A percentile compares a stretch with the other conserved stretches of the same genome.
Evolutionary conservation across 2,329 filamentous ascomycete species (phyloP).

Genomic region (Colletotrichum liriopes): DNA sequence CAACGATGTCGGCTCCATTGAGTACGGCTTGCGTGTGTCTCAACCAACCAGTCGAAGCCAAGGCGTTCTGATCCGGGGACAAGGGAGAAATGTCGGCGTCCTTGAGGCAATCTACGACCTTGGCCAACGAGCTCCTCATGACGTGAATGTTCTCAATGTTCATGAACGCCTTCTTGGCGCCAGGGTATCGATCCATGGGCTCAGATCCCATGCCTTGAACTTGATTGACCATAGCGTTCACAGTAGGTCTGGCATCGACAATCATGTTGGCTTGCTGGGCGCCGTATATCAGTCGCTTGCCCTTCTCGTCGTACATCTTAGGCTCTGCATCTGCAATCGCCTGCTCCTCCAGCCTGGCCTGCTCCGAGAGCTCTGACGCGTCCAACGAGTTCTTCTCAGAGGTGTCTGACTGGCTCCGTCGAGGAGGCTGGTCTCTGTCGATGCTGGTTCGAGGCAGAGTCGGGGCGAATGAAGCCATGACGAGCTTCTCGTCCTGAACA

Average conservation of each 20-base stretch:
- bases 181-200: constrained; percentile 97
- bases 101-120: constrained; percentile 90
- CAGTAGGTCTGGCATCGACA: constrained; percentile 92
- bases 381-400: constrained; percentile 54
- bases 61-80: constrained; percentile 84
- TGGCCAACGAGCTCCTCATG: constrained; percentile 92
- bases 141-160: constrained; percentile 99
- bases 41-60: constrained; percentile 90
- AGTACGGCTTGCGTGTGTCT: constrained; percentile 89
- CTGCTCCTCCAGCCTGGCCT: constrained; percentile 79
- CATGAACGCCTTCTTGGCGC: constrained; percentile 90
- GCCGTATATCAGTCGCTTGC: constrained; percentile 82
- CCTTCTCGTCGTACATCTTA: constrained; percentile 70
- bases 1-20: constrained; percentile 87
- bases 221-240: constrained; percentile 96
- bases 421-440: constrained; percentile 58
- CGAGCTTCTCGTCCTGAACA: constrained; percentile 94
- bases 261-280: constrained; percentile 96
- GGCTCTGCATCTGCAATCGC: constrained; percentile 68
- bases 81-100: constrained; percentile 91
- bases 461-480: constrained; percentile 92
- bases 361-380: constrained; percentile 68
- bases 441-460: constrained; percentile 60
- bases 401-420: constrained; percentile 68
- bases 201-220: constrained; percentile 94